Conservation (phyloP, 805 yeast genomes). For the Zygoascus bituminiphila region DNA sequence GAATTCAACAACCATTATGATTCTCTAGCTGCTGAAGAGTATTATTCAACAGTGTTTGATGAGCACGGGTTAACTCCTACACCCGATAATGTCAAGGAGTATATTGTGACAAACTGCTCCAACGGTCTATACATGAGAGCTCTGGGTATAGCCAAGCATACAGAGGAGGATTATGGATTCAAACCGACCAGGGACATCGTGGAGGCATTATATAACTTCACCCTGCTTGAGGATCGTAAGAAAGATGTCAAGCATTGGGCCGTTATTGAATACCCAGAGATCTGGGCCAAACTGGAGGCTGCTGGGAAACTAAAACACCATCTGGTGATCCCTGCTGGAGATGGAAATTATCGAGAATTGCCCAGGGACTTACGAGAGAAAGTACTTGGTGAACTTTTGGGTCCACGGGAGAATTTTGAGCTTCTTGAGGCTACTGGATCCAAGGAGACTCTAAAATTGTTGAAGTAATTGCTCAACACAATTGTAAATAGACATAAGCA, state of each 20-base stretch:
- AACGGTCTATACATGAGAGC: constrained; percentile 56
- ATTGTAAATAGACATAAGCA: background rate
- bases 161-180: constrained; percentile 33
- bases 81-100: constrained; percentile 46
- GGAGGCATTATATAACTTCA: constrained; percentile 36
- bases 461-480: background rate
- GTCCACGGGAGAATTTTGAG: background rate
- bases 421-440: background rate
- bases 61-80: constrained; percentile 45
- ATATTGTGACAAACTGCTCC: constrained; percentile 61
- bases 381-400: background rate
- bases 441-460: background rate
- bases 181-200: constrained; percentile 21
- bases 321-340: constrained; percentile 1
- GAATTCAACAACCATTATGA: constrained; percentile 23
- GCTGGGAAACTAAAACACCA: constrained; percentile 25
- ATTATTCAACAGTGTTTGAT: constrained; percentile 53
- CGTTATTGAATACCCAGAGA: constrained; percentile 23
- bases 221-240: constrained; percentile 33
- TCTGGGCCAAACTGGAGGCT: constrained; percentile 34
- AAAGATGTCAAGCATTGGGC: constrained; percentile 36
- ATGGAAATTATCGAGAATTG: constrained; percentile 3
- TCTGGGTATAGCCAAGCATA: constrained; percentile 38
- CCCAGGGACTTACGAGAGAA: background rate
- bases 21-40: constrained; percentile 36